phyloP scores from a whole-genome alignment of 306 rosid species.

The Ammopiptanthus mongolicus region DNA sequence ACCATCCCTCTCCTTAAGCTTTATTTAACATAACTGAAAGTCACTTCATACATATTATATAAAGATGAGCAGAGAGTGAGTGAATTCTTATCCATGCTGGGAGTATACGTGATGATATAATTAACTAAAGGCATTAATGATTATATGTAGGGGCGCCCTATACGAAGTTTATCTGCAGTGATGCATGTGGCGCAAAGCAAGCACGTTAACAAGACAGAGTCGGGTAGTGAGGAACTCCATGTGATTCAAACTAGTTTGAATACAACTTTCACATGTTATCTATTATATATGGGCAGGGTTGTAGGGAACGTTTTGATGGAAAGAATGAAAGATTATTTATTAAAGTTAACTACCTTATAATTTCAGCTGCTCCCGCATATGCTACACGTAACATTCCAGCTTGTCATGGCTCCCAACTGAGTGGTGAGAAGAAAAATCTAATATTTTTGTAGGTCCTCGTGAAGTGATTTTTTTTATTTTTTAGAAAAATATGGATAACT shows the following conservation, averaged over 20 bases:
- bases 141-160: constrained; percentile 22
- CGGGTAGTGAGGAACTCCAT: constrained; percentile 31
- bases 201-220: constrained; percentile 35
- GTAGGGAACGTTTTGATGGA: constrained; percentile 14
- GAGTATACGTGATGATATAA: constrained; percentile 2
- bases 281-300: neutral
- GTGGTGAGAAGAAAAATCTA: neutral
- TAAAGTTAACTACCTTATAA: constrained; percentile 21
- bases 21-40: neutral
- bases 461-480: neutral
- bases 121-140: constrained; percentile 16
- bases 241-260: constrained; percentile 25
- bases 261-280: constrained; percentile 34
- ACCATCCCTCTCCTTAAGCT: neutral
- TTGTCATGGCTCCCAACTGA: constrained; percentile 10
- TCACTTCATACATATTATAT: neutral
- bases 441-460: constrained; percentile 21
- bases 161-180: constrained; percentile 8
- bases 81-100: neutral
- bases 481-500: neutral
- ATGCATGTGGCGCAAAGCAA: constrained; percentile 39
- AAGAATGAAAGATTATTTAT: neutral
- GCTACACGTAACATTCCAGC: constrained; percentile 30
- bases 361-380: constrained; percentile 20
- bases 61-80: neutral